Evolutionary conservation across 2,329 filamentous ascomycete genomes (phyloP), one percentile per base, ranked within the genome.

Genomic region (Aureobasidium vineae): DNA sequence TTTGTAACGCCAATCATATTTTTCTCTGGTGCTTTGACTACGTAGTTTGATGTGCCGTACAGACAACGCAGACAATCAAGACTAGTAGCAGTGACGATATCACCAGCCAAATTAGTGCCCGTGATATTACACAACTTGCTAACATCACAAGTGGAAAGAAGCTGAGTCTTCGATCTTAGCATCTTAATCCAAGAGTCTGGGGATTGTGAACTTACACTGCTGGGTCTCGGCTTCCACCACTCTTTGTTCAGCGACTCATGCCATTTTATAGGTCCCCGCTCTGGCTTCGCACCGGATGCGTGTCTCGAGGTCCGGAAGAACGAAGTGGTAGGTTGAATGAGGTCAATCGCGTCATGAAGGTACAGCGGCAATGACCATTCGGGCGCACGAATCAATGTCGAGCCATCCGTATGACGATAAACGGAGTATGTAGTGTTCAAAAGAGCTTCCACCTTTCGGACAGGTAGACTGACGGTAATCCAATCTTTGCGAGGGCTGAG

Each of bases 361-460:
- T 80, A 75, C 60, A 79, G 78, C 0, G 88, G 88, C 1, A 90
- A 81, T 0, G 85, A 88, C 75, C 90, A 90, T 54, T 81, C 77
- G 19, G 85, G 75, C 5, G 84, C 82, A 50, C 87, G 82, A 45
- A 89, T 79, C 8, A 86, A 72, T 13, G 78, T 72, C 2, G 79
- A 73, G 19, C 85, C 85, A 71, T 86, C 82, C 36, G 76, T 74
- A 57, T 77, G 70, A 70, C 47, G 33, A 43, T 54, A 88, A 68
- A 82, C 77, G 65, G 78, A 78, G 70, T 84, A 85, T 63, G 80
- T 76, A 4, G 82, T 83, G 66, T 84, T 74, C n/a, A 88, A 78
- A 8, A 87, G 79, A 21, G 77, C 74, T 71, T 87, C 85, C 0
- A 82, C 80, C 52, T 78, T 74, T 47, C 77, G 75, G 21, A 87